A percentile compares a stretch with the other conserved stretches of the same genome.
Conservation (phyloP, 495 filamentous ascomycete species). For the Aspergillus incahuasiensis region DNA sequence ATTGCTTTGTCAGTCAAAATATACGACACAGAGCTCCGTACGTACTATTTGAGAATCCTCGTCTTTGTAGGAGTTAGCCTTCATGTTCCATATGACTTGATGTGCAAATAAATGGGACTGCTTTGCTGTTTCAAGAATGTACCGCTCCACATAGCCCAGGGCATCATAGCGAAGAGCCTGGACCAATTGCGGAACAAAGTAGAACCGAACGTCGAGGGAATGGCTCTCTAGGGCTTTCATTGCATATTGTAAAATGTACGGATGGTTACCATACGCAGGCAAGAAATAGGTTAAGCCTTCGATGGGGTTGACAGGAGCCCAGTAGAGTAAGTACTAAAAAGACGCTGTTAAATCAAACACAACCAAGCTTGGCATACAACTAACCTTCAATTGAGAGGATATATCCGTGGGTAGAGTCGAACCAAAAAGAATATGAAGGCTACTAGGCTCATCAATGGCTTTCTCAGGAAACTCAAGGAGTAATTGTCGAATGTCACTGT, state of each 20-base stretch:
- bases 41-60: slow-evolving; percentile 85
- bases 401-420: slow-evolving; percentile 71
- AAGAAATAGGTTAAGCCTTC: slow-evolving; percentile 90
- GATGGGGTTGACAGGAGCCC: slow-evolving; percentile 89
- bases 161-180: slow-evolving; percentile 94
- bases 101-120: slow-evolving; percentile 96
- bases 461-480: slow-evolving; percentile 79
- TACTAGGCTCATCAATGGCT: slow-evolving; percentile 71
- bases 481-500: slow-evolving; percentile 69
- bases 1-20: slow-evolving; percentile 33
- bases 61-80: slow-evolving; percentile 96
- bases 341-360: slow-evolving; percentile 30
- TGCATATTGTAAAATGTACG: slow-evolving; percentile 93
- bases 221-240: slow-evolving; percentile 93
- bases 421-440: slow-evolving; percentile 76
- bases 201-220: slow-evolving; percentile 93
- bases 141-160: slow-evolving; percentile 91
- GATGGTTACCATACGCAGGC: slow-evolving; percentile 88
- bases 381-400: slow-evolving; percentile 76
- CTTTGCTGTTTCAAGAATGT: slow-evolving; percentile 92
- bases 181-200: slow-evolving; percentile 96
- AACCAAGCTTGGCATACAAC: slow-evolving; percentile 2
- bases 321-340: slow-evolving; percentile 79
- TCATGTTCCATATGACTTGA: slow-evolving; percentile 99
- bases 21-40: neutral